Evolutionary conservation across 148 eudicot species (phyloP), one percentile per base, ranked within the genome.

Genomic region (Chenopodium suecicum): DNA sequence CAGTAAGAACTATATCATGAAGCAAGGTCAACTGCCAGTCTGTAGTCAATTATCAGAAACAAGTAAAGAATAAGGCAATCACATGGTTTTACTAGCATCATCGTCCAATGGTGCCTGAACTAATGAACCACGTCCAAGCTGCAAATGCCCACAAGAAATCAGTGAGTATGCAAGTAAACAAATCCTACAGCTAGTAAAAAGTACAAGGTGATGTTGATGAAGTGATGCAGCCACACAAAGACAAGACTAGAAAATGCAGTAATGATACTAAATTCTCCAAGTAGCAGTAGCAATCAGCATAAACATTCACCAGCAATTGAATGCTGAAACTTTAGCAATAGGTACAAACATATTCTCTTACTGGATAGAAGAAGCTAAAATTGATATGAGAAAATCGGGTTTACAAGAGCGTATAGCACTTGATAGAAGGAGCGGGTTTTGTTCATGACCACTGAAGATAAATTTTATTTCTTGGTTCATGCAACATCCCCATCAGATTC

Each of bases 51-150:
- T 74, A 70, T 72, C 41, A 70, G 47, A 71, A 63, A 31, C 70
- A 22, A 67, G 77, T 63, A 83, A 65, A 75, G 86, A 65, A 52
- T 65, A 34, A 80, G 62, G 73, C 37, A 86, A 91, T 89, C 86
- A 94, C 98, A 83, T 83, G 87, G 76, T 86, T 88, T 80, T 89
- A 87, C 98, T 94, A 60, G 80, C 87, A 82, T 90, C 91, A 74
- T 94, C 88, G 73, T 92, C 94, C 88, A 92, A 81, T 78, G 98
- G 98, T 62, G 98, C 98, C 88, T 94, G 95, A 87, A 94, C 85
- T 81, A 91, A 84, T 71, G 98, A 85, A 75, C 98, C 98, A 27
- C 92, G 91, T 25, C 98, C 98, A 80, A 94, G 90, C 98, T 94
- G 89, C 78, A 64, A 86, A 74, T 34, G 56, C 22, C 31, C 41